Evolutionary conservation across 2,329 filamentous ascomycete genomes (phyloP), one percentile per base, ranked within the genome.

Genomic region (Colletotrichum tropicale): DNA sequence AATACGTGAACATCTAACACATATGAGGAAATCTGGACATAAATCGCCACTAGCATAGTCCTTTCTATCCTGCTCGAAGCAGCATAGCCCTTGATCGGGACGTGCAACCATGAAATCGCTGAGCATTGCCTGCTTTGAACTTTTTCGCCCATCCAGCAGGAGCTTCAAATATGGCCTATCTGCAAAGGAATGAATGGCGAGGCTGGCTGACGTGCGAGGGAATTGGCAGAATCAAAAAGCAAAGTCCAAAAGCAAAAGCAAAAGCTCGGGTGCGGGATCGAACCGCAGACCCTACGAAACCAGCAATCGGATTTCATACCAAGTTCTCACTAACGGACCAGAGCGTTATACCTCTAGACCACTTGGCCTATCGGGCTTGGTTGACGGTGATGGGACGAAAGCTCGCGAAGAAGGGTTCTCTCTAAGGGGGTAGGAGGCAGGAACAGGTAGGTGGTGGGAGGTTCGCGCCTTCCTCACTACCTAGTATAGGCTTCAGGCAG

Each of bases 1-100:
- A n/a, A 48, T 4, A 6, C 0, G 9, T 0, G 1, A 1, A 43
- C 0, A 43, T 43, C 38, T 43, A 1, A 4, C 1, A n/a, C 1
- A 43, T 2, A 1, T 6, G 38, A 3, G 18, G 18, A n/a, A 38
- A 38, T 2, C 16, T 1, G 16, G 5, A 9, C 5, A 2, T 18
- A 3, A 9, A 10, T 38, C 36, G 36, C 36, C 2, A 0, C 16
- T 0, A 0, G 8, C 16, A 3, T 18, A 38, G 16, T 38, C 4
- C 36, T 38, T 38, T 38, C 8, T 3, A 18, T 9, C 0, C 36
- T 38, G 36, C 16, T 38, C 2, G 2, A 38, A 18, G 4, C 8
- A 38, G 1, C 1, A 5, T 1, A 38, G 36, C 15, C 2, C 10
- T n/a, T 1, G 1, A 43, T 9, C 6, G 4, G 8, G 16, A 3